Base-by-base conservation (phyloP, 345 rosid species). In the Corymbia maculata region DNA sequence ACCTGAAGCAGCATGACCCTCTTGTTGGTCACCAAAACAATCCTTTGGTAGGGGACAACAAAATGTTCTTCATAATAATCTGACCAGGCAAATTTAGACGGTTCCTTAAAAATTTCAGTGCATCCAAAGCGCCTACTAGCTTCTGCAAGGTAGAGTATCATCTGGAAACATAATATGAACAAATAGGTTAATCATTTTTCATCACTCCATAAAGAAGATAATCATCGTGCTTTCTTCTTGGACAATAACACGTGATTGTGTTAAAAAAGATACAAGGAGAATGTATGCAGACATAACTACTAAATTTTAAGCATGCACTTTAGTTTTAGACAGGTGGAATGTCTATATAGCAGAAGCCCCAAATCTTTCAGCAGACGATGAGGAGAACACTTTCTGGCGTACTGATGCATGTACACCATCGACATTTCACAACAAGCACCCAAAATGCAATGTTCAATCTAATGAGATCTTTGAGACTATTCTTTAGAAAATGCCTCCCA, bases 1-100 rank as follows among this genome's bases (percentile, higher is more conserved):
- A 96, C 99, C 99, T 97, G 99, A 91, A 98, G 93, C 87, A 98
- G 92, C 94, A 97, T 93, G 90, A 96, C 95, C 57, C 98, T 90
- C 91, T 94, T 98, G 91, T 93, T 95, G 90, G 97, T 97, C 89
- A 96, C 97, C 88, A 98, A 86, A 87, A 96, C 98, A 89, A 96
- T 93, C 91, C 96, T 93, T 79, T 95, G 95, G 91, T 94, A 92
- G 79, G 96, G 97, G 86, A 98, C 94, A 87, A 94, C 86, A 92
- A 97, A 98, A 90, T 96, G 97, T 55, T 95, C 97, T 89, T 96
- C 98, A 86, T 96, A 98, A 91, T 95, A 93, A 91, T 98, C 99
- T 87, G 98, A 95, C 93, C 85, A 93, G 32, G 99, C 99, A 87
- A 92, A 97, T 91, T 98, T 97, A 87, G 99, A 95, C 42, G 99